Conservation (phyloP, 306 rosid genomes). For the Quercus dentata region DNA sequence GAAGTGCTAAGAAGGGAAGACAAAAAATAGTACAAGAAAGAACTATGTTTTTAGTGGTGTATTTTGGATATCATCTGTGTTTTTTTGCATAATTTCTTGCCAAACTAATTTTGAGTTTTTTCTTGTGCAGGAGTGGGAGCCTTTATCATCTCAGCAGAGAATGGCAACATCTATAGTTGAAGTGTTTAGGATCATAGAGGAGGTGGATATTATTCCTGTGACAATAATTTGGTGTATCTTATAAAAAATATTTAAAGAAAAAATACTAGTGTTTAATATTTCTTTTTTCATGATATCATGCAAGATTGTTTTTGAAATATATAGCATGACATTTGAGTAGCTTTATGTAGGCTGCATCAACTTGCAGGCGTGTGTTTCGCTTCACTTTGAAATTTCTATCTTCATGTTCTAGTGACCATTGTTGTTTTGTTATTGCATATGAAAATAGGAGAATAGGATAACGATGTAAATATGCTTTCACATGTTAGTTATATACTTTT, state of each 20-base stretch:
- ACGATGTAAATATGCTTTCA: not conserved
- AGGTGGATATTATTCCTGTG: conserved; percentile 32
- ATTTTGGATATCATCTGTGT: not conserved
- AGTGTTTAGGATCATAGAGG: conserved; percentile 55
- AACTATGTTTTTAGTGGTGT: not conserved
- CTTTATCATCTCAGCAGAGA: conserved; percentile 52
- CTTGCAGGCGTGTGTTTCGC: not conserved
- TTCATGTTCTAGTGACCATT: not conserved
- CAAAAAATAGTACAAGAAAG: not conserved
- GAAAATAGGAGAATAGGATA: not conserved
- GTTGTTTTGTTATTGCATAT: not conserved
- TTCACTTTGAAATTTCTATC: conserved; percentile 5
- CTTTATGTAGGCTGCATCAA: not conserved
- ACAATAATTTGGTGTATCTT: not conserved
- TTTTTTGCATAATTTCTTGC: not conserved
- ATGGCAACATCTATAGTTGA: conserved; percentile 51
- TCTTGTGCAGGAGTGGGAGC: conserved; percentile 50
- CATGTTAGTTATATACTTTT: not conserved
- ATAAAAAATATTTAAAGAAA: not conserved
- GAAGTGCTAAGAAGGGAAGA: not conserved
- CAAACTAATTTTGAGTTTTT: not conserved
- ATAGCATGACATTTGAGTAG: not conserved
- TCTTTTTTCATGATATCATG: not conserved
- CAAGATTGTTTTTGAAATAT: not conserved
- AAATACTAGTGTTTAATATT: not conserved